These are phyloP conservation scores for Heritiera fomes DNA, from an alignment of 345 rosid genomes.

Conservation along the genomic window DNA sequence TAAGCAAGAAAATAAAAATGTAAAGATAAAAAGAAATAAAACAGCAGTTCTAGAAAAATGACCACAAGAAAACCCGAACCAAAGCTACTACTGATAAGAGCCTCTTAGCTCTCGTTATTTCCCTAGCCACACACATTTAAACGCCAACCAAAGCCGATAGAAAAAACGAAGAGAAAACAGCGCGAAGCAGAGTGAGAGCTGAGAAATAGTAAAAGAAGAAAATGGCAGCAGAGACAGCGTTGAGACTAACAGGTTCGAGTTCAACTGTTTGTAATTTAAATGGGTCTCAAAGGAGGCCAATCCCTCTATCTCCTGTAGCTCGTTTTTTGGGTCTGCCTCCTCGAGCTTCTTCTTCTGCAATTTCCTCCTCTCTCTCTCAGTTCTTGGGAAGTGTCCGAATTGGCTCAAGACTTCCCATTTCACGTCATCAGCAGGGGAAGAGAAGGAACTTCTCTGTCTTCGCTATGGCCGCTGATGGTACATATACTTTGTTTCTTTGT, in stretches of 20 bases:
- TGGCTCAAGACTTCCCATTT: constrained; percentile 32
- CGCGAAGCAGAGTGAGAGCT: constrained; percentile 3
- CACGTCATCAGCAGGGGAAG: constrained; percentile 25
- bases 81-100: constrained; percentile 8
- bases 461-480: constrained; percentile 76
- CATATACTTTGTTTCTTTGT: constrained; percentile 18
- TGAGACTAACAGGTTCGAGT: constrained; percentile 50
- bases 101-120: constrained; percentile 29
- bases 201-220: constrained; percentile 7
- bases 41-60: not conserved
- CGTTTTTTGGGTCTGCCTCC: constrained; percentile 54
- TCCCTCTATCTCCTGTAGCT: constrained; percentile 40
- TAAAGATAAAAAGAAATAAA: not conserved
- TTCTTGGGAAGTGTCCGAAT: constrained; percentile 54
- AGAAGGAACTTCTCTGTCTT: constrained; percentile 69
- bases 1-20: not conserved
- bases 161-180: constrained; percentile 3
- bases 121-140: constrained; percentile 22
- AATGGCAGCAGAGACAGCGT: constrained; percentile 74
- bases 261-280: constrained; percentile 59
- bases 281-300: constrained; percentile 57
- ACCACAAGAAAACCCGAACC: not conserved
- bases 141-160: not conserved
- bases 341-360: constrained; percentile 47
- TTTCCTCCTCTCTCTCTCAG: constrained; percentile 53